These are phyloP conservation scores for Aspergillus tanneri DNA, from an alignment of 2,329 filamentous ascomycete species.

Conservation along the genomic window DNA sequence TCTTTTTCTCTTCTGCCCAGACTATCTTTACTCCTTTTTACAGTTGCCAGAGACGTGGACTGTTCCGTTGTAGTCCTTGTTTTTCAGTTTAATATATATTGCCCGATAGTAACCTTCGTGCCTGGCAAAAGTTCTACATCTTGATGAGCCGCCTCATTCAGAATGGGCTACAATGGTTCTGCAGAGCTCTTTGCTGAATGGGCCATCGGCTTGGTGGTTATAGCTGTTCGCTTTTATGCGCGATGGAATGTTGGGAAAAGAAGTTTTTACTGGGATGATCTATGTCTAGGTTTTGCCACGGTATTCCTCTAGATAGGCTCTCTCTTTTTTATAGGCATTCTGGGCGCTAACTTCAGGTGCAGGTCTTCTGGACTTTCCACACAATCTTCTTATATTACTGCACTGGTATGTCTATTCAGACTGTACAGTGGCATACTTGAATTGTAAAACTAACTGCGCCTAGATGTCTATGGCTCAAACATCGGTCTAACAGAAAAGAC, in stretches of 20 bases:
- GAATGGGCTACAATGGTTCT: conserved; percentile 17
- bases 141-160: too few relatives aligned
- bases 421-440: neutral
- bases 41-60: too few relatives aligned
- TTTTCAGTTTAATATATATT: too few relatives aligned
- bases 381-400: conserved; percentile 18
- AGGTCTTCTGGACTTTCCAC: conserved; percentile 21
- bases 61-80: too few relatives aligned
- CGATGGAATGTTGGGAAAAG: conserved; percentile 17
- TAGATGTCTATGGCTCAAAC: conserved; percentile 15
- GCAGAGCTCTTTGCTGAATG: conserved; percentile 23
- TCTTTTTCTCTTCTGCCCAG: too few relatives aligned
- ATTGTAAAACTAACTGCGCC: neutral
- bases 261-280: conserved; percentile 19
- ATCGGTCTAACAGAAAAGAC: conserved; percentile 14
- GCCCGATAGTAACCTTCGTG: too few relatives aligned
- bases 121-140: too few relatives aligned
- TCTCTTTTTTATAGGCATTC: too few relatives aligned
- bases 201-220: conserved; percentile 18
- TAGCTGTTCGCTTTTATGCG: conserved; percentile 19
- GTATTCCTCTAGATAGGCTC: conserved; percentile 3
- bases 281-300: conserved; percentile 12
- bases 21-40: too few relatives aligned
- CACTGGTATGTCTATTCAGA: conserved; percentile 6
- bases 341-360: neutral